A percentile compares a stretch with the other conserved stretches of the same genome.
phyloP scores from a whole-genome alignment of 371 early-diverging fungal species.

The Lichtheimia corymbifera region DNA sequence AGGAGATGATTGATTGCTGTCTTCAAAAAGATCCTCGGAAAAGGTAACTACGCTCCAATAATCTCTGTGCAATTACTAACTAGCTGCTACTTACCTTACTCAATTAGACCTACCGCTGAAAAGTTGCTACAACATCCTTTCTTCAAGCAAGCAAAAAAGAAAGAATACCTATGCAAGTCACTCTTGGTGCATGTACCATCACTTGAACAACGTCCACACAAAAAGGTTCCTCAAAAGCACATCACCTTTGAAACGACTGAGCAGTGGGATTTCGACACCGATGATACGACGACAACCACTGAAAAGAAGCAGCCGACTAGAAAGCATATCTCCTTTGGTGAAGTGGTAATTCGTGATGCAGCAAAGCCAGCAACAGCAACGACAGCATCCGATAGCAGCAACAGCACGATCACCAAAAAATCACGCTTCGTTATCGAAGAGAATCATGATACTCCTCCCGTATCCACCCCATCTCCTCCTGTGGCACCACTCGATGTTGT shows the following conservation, averaged over 20 bases:
- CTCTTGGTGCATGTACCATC: conserved; percentile 72
- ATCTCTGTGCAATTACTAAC: not conserved
- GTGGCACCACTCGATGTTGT: not conserved
- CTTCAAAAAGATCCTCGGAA: conserved; percentile 81
- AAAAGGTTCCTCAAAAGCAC: conserved; percentile 40
- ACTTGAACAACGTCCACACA: conserved; percentile 62
- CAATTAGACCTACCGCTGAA: conserved; percentile 75
- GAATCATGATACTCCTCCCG: conserved; percentile 19
- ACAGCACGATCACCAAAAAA: conserved; percentile 27
- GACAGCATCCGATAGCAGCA: conserved; percentile 1
- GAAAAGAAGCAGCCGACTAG: not conserved
- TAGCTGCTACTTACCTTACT: not conserved
- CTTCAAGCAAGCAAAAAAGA: conserved; percentile 82
- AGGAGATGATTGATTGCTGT: conserved; percentile 87
- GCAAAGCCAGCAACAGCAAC: conserved; percentile 3
- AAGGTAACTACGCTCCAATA: conserved; percentile 45
- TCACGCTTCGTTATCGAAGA: conserved; percentile 59
- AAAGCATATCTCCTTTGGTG: conserved; percentile 52
- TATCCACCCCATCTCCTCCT: conserved; percentile 5
- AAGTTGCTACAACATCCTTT: conserved; percentile 78
- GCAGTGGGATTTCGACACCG: conserved; percentile 50
- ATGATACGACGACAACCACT: conserved; percentile 9
- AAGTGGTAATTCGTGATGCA: conserved; percentile 44
- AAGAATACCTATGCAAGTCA: conserved; percentile 60
- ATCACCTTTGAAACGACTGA: conserved; percentile 28